Evolutionary conservation across 108 stramenopile species (phyloP), one percentile per base, ranked within the genome.

Genomic region (Stephanodiscus minutulus): DNA sequence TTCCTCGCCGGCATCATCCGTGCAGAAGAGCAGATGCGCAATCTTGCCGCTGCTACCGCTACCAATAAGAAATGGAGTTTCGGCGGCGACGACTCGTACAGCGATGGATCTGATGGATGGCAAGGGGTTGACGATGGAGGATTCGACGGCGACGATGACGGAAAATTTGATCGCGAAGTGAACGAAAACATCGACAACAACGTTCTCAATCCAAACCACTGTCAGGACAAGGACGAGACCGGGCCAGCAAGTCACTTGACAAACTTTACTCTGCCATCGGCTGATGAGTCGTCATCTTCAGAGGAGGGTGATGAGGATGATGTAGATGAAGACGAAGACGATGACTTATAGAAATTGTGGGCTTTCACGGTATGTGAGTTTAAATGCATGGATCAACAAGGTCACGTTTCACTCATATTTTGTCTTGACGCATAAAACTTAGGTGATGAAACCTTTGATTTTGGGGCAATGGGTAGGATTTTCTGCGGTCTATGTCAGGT

Each of bases 401-500:
- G n/a, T n/a, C n/a, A n/a, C n/a, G 10, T 29, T 58, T 41, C 64
- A 29, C 18, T 41, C 50, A 33, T 53, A 1, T 63, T 44, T 7
- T 33, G 5, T 41, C 22, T 53, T 72, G 8, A 33, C 8, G 8
- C 48, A 2, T 20, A 57, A 22, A 44, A 48, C 53, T 39, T 20
- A 74, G 86, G 90, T 59, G 96, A 98, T 61, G 97, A 98, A 80
- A 80, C 92, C 2, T 99, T 99, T 63, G 98, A 99, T 64, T 96
- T 97, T 70, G 88, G 90, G 36, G 96, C 99, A 22, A 99, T 99
- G 97, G 98, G 98, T 28, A 86, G 99, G 21, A n/a, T n/a, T n/a
- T n/a, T n/a, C n/a, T n/a, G n/a, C n/a, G 98, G 31, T n/a, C n/a
- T n/a, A n/a, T 98, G 97, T 43, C 97, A 98, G 73, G 96, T 97